Conservation (phyloP, 305 asterid species). For the Fraxinus paxiana region DNA sequence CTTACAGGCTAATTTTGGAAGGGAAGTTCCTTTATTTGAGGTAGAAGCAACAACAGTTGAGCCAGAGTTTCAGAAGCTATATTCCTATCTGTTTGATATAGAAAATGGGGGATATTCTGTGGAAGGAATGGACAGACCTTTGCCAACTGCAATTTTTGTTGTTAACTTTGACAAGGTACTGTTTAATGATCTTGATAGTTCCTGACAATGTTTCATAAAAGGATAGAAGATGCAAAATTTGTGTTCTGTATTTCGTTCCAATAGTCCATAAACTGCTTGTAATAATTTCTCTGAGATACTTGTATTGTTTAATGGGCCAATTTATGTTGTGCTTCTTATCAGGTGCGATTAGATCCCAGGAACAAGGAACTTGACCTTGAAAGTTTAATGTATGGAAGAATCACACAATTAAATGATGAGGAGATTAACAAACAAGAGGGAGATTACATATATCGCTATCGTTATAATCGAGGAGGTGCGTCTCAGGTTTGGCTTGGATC, state of each 20-base stretch:
- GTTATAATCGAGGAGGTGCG: conserved; percentile 95
- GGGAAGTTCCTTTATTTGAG: conserved; percentile 91
- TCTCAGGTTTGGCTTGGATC: conserved; percentile 99
- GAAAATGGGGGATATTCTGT: conserved; percentile 53
- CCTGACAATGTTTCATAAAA: not conserved
- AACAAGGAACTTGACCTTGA: conserved; percentile 82
- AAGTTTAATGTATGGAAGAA: conserved; percentile 68
- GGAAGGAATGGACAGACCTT: conserved; percentile 76
- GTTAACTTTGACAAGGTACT: conserved; percentile 90
- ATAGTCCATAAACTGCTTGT: conserved; percentile 11
- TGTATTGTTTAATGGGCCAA: not conserved
- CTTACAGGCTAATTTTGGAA: conserved; percentile 82
- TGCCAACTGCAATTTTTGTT: conserved; percentile 83
- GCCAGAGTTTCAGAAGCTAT: conserved; percentile 85
- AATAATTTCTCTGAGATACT: conserved; percentile 7
- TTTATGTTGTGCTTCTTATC: conserved; percentile 19
- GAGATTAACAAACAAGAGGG: conserved; percentile 92
- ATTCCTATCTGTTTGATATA: conserved; percentile 75
- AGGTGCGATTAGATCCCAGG: conserved; percentile 93
- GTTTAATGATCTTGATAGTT: conserved; percentile 19
- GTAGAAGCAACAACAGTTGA: conserved; percentile 87
- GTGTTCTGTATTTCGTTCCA: conserved; percentile 10
- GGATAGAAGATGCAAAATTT: conserved; percentile 8
- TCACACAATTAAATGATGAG: conserved; percentile 64
- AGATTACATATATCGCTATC: conserved; percentile 82